A percentile compares a stretch with the other conserved stretches of the same genome.
Evolutionary conservation across 2,329 filamentous ascomycete species (phyloP).

Genomic region (Nemania serpens): DNA sequence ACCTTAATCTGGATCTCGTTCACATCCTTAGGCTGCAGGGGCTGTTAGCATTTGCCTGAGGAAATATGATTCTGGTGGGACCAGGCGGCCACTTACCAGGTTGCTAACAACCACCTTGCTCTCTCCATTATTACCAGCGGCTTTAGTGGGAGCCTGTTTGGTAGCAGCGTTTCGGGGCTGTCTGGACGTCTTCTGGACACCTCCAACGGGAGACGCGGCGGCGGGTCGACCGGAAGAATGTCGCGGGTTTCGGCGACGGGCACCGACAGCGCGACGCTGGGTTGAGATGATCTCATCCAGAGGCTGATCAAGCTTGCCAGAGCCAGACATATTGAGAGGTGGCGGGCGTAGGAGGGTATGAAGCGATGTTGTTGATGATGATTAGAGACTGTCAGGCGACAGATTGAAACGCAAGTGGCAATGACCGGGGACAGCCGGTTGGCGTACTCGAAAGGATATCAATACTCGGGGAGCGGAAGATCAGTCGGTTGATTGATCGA

Average conservation of each 20-base stretch:
- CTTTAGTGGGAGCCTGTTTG: constrained; percentile 69
- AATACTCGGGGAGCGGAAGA: constrained; percentile 5
- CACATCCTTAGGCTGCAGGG: constrained; percentile 84
- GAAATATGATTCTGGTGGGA: not conserved
- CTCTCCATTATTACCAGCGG: constrained; percentile 66
- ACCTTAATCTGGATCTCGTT: constrained; percentile 99
- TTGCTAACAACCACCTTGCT: constrained; percentile 99
- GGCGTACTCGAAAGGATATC: not conserved
- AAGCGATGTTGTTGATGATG: constrained; percentile 31
- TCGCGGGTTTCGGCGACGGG: constrained; percentile 56
- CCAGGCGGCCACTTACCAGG: constrained; percentile 69
- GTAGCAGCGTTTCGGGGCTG: constrained; percentile 61
- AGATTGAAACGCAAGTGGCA: constrained; percentile 15
- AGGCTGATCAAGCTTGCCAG: constrained; percentile 87
- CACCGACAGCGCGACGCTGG: constrained; percentile 63
- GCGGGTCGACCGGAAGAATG: constrained; percentile 59
- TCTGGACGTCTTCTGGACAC: constrained; percentile 79
- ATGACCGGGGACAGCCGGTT: not conserved
- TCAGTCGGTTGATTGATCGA: constrained; percentile 10
- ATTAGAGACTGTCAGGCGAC: constrained; percentile 31
- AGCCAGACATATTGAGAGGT: constrained; percentile 70
- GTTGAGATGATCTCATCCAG: constrained; percentile 96
- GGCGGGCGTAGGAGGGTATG: constrained; percentile 49
- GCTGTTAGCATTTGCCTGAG: constrained; percentile 27
- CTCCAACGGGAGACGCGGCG: constrained; percentile 75